Base-by-base conservation (phyloP, 208 protist genomes). In the Leishmania turanica region DNA sequence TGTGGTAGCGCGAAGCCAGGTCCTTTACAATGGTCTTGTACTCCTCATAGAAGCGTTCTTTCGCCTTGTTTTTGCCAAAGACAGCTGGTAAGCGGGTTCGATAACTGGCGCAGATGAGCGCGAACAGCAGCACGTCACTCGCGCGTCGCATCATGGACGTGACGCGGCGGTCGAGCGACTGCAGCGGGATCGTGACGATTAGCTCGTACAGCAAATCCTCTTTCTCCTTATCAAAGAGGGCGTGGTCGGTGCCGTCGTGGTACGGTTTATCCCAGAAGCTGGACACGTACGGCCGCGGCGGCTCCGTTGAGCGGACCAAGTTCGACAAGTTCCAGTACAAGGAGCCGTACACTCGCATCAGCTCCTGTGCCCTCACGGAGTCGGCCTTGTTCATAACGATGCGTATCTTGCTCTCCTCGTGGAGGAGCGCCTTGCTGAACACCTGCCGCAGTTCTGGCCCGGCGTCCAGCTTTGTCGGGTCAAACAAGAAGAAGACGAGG, bases 331-430 rank as follows among this genome's bases (percentile, higher is more conserved):
- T 98, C 98, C 98, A 99, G 92, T 99, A 99, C 13, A 99, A 88
- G 3, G 98, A 96, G 42, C 99, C 99, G 85, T 99, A 99, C 24
- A 99, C 98, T 37, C 99, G 87, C 92, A 99, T 94, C 19, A 99
- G 94, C 89, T 99, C 96, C 87, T 99, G 97, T 70, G 92, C 83
- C 65, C 80, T 88, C 60, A 99, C 90, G 53, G 87, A 91, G 88
- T 99, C 99, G 2, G 98, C 96, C 89, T 99, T 99, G 89, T 99
- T 99, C 60, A 99, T 92, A 31, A 99, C 91, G 56, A 99, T 92
- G 74, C 98, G 92, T 53, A 99, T 95, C 86, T 99, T 99, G 82
- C 98, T 95, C 82, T 99, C 98, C 34, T 98, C 83, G 40, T 97
- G 94, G 31, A 81, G 69, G 24, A 98, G 87, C 42, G 93, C 86